Conservation (phyloP, 768 basidiomycete genomes). For the Dacryopinax primogenitus region DNA sequence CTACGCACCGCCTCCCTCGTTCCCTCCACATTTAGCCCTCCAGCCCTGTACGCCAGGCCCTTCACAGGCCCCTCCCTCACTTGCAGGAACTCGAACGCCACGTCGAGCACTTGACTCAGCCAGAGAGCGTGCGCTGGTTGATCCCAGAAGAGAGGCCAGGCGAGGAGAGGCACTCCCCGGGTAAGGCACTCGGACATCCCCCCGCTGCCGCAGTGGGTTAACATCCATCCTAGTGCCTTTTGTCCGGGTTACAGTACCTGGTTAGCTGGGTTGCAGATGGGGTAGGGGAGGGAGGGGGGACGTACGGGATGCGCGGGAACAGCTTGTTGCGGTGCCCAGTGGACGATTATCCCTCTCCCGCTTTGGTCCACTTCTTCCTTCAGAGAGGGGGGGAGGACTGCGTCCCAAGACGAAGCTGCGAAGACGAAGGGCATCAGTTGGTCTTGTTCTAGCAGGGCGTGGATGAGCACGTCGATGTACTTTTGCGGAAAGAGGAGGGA, state of each 20-base stretch:
- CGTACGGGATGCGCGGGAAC: slow-evolving; percentile 21
- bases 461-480: not conserved
- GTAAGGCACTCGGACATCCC: slow-evolving; percentile 20
- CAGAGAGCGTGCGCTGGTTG: slow-evolving; percentile 22
- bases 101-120: slow-evolving; percentile 14
- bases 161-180: slow-evolving; percentile 22
- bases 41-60: slow-evolving; percentile 14
- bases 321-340: slow-evolving; percentile 23
- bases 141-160: slow-evolving; percentile 23
- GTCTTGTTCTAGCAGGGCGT: not conserved
- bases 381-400: slow-evolving; percentile 17
- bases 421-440: not conserved
- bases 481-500: not conserved
- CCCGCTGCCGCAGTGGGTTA: slow-evolving; percentile 23
- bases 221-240: slow-evolving; percentile 20
- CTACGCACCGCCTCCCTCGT: slow-evolving; percentile 19
- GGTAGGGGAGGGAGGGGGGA: not conserved
- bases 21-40: slow-evolving; percentile 16
- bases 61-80: slow-evolving; percentile 18
- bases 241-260: not conserved
- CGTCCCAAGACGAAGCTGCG: slow-evolving; percentile 8
- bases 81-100: slow-evolving; percentile 20
- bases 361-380: slow-evolving; percentile 15
- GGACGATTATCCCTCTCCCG: slow-evolving; percentile 19
- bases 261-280: not conserved